These are phyloP conservation scores for Plasmodium gonderi DNA, from an alignment of 169 alveolate species.

Conservation along the genomic window DNA sequence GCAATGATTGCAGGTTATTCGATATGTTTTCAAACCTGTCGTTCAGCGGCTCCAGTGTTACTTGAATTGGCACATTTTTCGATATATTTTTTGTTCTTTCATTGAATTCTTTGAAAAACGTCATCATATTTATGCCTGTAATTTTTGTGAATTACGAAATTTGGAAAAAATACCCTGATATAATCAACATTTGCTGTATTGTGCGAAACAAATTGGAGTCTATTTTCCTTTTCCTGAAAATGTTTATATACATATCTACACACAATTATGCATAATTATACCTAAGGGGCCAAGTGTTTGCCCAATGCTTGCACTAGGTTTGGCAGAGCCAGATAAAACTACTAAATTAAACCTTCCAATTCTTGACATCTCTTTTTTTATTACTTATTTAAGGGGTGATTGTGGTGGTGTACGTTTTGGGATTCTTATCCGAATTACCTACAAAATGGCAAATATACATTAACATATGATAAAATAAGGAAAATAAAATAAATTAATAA, in stretches of 20 bases:
- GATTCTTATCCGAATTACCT: neutral
- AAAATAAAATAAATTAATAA: no score
- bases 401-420: no score
- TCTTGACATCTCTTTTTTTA: conserved; percentile 74
- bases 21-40: conserved; percentile 79
- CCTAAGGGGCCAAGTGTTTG: conserved; percentile 94
- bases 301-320: conserved; percentile 93
- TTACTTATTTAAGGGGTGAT: no score
- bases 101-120: conserved; percentile 91
- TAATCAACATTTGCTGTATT: neutral
- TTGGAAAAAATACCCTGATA: neutral
- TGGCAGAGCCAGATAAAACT: conserved; percentile 92
- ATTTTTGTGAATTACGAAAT: neutral
- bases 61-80: conserved; percentile 91
- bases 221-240: neutral
- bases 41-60: conserved; percentile 82
- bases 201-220: neutral
- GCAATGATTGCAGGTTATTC: neutral
- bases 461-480: neutral
- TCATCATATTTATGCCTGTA: conserved; percentile 88
- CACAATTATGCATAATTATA: conserved; percentile 4
- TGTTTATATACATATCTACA: neutral
- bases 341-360: conserved; percentile 80
- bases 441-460: neutral
- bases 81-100: conserved; percentile 87